Evolutionary conservation across 345 rosid species (phyloP), one percentile per base, ranked within the genome.

Genomic region (Lepidium africanum): DNA sequence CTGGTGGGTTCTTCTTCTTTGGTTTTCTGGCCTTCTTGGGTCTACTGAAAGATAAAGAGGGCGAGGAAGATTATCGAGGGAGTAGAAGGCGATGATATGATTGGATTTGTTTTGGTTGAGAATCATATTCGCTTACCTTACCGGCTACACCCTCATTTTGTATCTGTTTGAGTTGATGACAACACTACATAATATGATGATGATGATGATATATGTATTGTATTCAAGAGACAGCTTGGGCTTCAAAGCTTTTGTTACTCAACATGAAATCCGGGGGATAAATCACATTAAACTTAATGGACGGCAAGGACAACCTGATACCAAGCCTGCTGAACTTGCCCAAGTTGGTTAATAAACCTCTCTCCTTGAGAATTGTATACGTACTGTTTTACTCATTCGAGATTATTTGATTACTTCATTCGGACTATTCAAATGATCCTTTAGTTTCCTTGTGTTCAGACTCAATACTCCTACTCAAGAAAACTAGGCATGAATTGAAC

Each of bases 1-100:
- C 97, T 0, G 98, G 98, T 1, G 98, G 97, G 21, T 93, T 90
- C 78, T 87, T 87, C 82, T 81, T 93, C 57, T 90, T 91, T 12
- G 97, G 96, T 8, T 87, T 93, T 74, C 92, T 93, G 2, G 92
- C 88, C 6, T 88, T 93, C 51, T 77, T 90, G 65, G 92, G 96
- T 40, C 81, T 93, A 54, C 76, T 93, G 42, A 88, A 91, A 76
- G 98, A 93, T 59, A 85, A 82, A 60, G 98, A 93, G 62, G 37
- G 83, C 2, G 98, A 86, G 40, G 86, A 76, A 17, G 85, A 86
- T 51, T 85, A 84, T 61, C 57, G 72, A 5, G 79, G 71, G 41
- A 65, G 73, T 48, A 75, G 85, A 17, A 83, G 96, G 76, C 79
- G 96, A 79, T 82, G 73, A 83, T 47, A 15, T 67, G 8, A 58